Conservation (phyloP, 305 asterid genomes). For the Solanum hybrid region DNA sequence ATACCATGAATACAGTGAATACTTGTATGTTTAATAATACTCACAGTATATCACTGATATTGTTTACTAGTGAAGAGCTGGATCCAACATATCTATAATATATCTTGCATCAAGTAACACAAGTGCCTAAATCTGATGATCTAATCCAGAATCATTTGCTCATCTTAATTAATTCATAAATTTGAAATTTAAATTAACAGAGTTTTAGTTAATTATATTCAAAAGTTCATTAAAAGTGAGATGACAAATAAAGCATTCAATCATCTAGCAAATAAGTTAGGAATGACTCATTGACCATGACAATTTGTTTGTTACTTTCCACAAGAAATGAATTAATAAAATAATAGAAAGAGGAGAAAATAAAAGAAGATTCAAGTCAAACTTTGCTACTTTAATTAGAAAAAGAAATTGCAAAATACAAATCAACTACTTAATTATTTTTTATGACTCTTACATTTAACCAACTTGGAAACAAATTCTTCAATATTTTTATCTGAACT, state of each 20-base stretch:
- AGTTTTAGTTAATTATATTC: background rate
- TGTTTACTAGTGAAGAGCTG: background rate
- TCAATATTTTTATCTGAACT: conserved; percentile 18
- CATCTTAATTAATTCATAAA: background rate
- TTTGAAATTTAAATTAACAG: background rate
- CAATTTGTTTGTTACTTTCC: background rate
- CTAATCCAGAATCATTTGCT: background rate
- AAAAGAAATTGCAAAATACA: background rate
- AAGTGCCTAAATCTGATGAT: background rate
- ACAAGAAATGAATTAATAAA: background rate
- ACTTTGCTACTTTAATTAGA: background rate
- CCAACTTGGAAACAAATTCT: conserved; percentile 8
- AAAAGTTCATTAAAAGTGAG: background rate
- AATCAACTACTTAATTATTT: background rate
- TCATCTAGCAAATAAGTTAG: background rate
- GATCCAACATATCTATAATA: background rate
- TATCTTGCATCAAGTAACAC: background rate
- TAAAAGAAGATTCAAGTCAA: background rate
- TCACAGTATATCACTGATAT: background rate
- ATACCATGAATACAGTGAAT: background rate
- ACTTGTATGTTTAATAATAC: background rate
- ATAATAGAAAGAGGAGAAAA: background rate
- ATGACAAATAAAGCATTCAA: background rate
- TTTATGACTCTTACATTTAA: background rate
- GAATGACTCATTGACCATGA: background rate